Evolutionary conservation across 2,329 filamentous ascomycete species (phyloP).

Genomic region (Emergomyces orientalis): DNA sequence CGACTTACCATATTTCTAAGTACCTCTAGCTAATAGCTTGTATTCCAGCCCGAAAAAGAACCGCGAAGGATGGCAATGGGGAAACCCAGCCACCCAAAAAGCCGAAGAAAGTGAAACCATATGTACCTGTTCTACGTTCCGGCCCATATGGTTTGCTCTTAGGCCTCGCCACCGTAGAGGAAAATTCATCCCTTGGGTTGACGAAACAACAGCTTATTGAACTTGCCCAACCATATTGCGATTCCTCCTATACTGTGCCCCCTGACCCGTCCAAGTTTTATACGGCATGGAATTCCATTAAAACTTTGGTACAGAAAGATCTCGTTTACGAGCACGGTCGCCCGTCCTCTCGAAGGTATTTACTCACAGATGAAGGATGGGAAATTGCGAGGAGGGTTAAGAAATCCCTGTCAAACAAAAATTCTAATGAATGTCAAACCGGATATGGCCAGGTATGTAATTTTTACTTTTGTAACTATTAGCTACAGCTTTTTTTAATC

Average conservation of each 20-base stretch:
- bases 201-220: constrained; percentile 61
- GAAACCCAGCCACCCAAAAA: constrained; percentile 46
- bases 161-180: constrained; percentile 52
- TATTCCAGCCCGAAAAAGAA: constrained; percentile 23
- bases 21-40: background rate
- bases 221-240: constrained; percentile 60
- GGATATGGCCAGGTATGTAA: constrained; percentile 2
- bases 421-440: background rate
- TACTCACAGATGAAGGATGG: constrained; percentile 68
- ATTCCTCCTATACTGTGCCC: constrained; percentile 62
- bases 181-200: constrained; percentile 48
- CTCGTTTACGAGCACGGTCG: constrained; percentile 62
- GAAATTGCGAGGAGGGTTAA: constrained; percentile 60
- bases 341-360: constrained; percentile 56
- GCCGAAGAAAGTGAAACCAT: constrained; percentile 48
- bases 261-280: constrained; percentile 60
- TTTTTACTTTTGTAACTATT: background rate
- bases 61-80: constrained; percentile 22
- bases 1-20: background rate
- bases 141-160: constrained; percentile 65
- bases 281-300: constrained; percentile 78
- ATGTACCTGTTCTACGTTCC: constrained; percentile 63
- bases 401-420: constrained; percentile 33
- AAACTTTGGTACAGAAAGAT: constrained; percentile 62
- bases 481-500: background rate